Evolutionary conservation across 352 stramenopile genomes (phyloP).

Genomic region (Peronospora farinosa): DNA sequence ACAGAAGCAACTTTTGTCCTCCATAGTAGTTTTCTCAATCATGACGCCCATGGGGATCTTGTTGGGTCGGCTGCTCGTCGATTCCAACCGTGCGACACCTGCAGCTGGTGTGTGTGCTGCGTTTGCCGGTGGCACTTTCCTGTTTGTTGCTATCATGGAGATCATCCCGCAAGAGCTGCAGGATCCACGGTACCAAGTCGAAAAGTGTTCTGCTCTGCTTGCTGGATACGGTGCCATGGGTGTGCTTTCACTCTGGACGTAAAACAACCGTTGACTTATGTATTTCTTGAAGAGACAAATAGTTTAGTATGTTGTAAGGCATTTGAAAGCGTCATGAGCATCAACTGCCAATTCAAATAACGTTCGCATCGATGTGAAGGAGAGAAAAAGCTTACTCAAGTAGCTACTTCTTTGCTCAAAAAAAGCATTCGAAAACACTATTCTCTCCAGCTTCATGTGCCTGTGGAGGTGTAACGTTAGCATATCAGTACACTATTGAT

Average conservation of each 20-base stretch:
- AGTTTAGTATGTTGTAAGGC: conserved; percentile 14
- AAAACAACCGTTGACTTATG: conserved; percentile 19
- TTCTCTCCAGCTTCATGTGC: conserved; percentile 5
- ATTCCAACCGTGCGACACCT: conserved; percentile 35
- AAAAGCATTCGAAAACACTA: conserved; percentile 1
- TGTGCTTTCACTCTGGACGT: conserved; percentile 69
- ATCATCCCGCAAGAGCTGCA: conserved; percentile 77
- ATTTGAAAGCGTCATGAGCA: conserved; percentile 15
- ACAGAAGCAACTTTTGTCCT: conserved; percentile 31
- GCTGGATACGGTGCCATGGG: conserved; percentile 56
- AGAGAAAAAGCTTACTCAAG: conserved; percentile 25
- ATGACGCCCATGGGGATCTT: conserved; percentile 73
- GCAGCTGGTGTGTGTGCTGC: conserved; percentile 61
- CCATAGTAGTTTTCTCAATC: conserved; percentile 54
- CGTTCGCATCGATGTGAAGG: conserved; percentile 25
- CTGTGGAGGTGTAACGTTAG: background rate
- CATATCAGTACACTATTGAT: background rate
- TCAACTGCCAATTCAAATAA: conserved; percentile 20
- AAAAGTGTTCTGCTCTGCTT: conserved; percentile 55
- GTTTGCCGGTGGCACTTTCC: conserved; percentile 72
- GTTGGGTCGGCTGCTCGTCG: conserved; percentile 49
- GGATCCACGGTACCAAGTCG: conserved; percentile 36
- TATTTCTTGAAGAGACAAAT: conserved; percentile 27
- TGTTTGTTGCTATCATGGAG: conserved; percentile 78
- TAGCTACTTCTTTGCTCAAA: conserved; percentile 8